Base-by-base conservation (phyloP, 371 early-diverging fungal genomes). In the Mucor sp. region DNA sequence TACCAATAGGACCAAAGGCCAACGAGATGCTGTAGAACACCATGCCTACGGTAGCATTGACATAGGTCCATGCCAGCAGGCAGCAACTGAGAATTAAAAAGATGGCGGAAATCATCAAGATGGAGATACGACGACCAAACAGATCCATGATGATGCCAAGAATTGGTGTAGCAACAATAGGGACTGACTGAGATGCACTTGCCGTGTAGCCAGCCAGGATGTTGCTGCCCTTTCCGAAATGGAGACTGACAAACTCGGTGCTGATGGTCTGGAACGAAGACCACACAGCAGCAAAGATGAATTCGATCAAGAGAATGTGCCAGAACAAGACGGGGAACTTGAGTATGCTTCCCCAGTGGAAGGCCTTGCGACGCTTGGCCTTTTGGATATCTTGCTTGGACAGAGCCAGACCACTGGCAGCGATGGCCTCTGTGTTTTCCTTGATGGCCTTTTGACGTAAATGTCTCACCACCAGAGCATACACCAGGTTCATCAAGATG, bases 1-100 rank as follows among this genome's bases (percentile, higher is more conserved):
- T 74, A 11, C 81, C 72, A 39, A 91, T 85, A n/a, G 91, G 91
- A 0, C 91, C 91, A 30, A 90, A 75, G 8, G 90, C 82, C 63
- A 91, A 70, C 11, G 88, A 86, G 1, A 89, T 67, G 17, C 86
- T 85, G 63, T 89, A 91, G 6, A 86, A 72, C 1, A 88, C 57
- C 83, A 89, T 79, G 19, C 89, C 90, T 5, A 89, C 61, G 17
- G 85, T 63, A 15, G 90, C 89, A 33, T 78, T 67, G 5, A 82
- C 35, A 23, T 66, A 59, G 0, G 88, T 74, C 66, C 65, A 74
- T 17, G 70, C 75, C 8, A 82, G 70, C 28, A 82, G 63, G n/a
- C 19, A 64, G 5, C 62, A 30, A 65, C 74, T 64, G 30, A 73
- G 60, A 27, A 79, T 64, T 41, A 82, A 68, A 39, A 79, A 65